Percentiles rank a stretch among this genome's conserved stretches.
phyloP scores from a whole-genome alignment of 2,329 filamentous ascomycete genomes.

The Calycina herbarum region DNA sequence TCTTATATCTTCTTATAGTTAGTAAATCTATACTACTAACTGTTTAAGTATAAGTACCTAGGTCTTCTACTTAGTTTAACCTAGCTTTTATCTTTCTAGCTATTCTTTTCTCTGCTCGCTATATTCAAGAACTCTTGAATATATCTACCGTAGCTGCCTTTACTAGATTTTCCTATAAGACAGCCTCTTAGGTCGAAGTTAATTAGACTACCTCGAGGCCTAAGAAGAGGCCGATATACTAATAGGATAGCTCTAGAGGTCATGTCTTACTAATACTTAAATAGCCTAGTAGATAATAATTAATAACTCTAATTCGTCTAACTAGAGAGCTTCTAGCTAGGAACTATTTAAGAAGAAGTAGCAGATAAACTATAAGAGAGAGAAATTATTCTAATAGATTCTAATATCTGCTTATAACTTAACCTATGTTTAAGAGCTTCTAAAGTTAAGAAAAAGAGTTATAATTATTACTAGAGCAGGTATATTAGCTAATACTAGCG shows the following conservation, averaged over 20 bases:
- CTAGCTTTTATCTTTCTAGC: neutral
- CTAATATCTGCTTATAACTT: neutral
- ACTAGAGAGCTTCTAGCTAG: neutral
- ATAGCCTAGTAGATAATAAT: conserved; percentile 10
- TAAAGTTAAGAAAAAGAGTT: conserved; percentile 28
- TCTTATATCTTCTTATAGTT: neutral
- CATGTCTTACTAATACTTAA: conserved; percentile 7
- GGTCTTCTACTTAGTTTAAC: neutral
- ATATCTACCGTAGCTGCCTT: too few species aligned
- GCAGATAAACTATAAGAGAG: neutral
- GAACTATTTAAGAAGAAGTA: conserved; percentile 9
- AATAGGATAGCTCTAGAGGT: conserved; percentile 8
- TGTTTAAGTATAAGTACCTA: conserved; percentile 5
- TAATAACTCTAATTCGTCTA: conserved; percentile 2
- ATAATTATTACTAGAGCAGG: conserved; percentile 26
- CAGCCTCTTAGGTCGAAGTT: too few species aligned
- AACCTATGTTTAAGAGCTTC: conserved; percentile 19
- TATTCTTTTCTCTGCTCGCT: too few species aligned
- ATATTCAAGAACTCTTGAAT: too few species aligned
- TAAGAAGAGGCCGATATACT: neutral
- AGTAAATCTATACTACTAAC: neutral
- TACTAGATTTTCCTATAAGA: too few species aligned
- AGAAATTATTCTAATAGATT: neutral
- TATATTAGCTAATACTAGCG: conserved; percentile 25
- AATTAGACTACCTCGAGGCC: conserved; percentile 3